phyloP scores from a whole-genome alignment of 768 basidiomycete species.

The Megacollybia marginata region DNA sequence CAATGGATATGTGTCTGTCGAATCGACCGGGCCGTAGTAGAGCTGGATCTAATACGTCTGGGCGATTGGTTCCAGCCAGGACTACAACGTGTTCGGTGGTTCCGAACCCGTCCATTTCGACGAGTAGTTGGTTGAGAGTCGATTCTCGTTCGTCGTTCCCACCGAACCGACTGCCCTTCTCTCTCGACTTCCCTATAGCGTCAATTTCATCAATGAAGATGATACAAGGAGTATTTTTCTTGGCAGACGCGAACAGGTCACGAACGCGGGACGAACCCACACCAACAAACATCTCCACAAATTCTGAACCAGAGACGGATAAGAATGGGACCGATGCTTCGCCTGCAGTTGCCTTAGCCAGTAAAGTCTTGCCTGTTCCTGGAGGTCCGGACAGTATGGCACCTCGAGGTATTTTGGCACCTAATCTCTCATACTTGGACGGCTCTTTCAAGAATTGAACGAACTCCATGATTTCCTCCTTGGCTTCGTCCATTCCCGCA shows the following conservation, averaged over 20 bases:
- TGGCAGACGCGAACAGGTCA: conserved; percentile 94
- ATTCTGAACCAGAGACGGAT: conserved; percentile 97
- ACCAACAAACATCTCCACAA: conserved; percentile 99
- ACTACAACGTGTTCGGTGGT: conserved; percentile 97
- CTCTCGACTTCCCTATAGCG: conserved; percentile 93
- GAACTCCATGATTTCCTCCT: conserved; percentile 99
- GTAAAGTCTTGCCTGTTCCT: conserved; percentile 95
- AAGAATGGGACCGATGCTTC: conserved; percentile 98
- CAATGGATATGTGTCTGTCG: conserved; percentile 93
- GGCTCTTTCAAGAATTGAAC: conserved; percentile 99
- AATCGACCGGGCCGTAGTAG: conserved; percentile 97
- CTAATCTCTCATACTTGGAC: conserved; percentile 87
- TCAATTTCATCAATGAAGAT: conserved; percentile 99
- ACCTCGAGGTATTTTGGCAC: conserved; percentile 95
- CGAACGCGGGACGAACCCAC: conserved; percentile 96
- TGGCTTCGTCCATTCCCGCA: conserved; percentile 99
- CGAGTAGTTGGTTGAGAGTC: conserved; percentile 93
- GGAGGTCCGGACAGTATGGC: conserved; percentile 94
- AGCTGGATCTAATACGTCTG: conserved; percentile 93
- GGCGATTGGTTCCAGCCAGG: conserved; percentile 92
- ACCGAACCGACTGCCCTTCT: conserved; percentile 64
- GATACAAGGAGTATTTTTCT: conserved; percentile 97
- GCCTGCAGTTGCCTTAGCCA: conserved; percentile 97
- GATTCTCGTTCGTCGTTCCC: conserved; percentile 98
- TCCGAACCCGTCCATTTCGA: conserved; percentile 99